Evolutionary conservation across 2,329 filamentous ascomycete species (phyloP), one percentile per base, ranked within the genome.

Genomic region (Sporothrix inflata): DNA sequence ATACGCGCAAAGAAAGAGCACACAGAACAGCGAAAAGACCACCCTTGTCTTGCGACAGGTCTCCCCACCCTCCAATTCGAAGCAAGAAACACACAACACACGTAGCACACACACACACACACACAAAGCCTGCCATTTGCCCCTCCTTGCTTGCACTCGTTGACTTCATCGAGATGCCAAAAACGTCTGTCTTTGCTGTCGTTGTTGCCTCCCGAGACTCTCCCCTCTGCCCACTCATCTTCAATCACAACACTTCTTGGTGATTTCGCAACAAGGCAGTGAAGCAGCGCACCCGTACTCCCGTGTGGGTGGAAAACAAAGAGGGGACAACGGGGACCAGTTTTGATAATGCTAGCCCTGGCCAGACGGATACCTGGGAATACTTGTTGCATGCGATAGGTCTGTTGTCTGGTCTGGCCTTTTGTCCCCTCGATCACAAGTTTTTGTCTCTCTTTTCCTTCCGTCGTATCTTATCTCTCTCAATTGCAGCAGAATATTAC

Each of bases 1-100:
- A 45, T 55, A 55, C 34, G 69, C 61, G 70, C 70, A 71, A 65
- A 55, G 51, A 67, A 24, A 38, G 60, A 66, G 7, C n/a, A 24
- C 8, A 53, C 19, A 53, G 24, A n/a, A n/a, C 3, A 7, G 14
- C 34, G 53, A 11, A 4, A 34, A 38, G 49, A 53, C 42, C 42
- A 14, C 51, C 51, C 24, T 55, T 55, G 51, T 55, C 51, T 55
- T 27, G 21, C 24, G 11, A 55, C 19, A 51, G 24, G 34, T 63
- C 34, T 40, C 19, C 34, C 57, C 57, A 63, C 57, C 57, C 34
- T 42, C 57, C 34, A 21, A 24, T 42, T 42, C 9, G 9, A 61
- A n/a, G 7, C 12, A n/a, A 38, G 30, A 61, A 63, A 42, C 19
- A 42, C 14, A 16, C n/a, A 24, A 4, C n/a, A 42, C 34, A 57